Conservation (phyloP, 495 filamentous ascomycete genomes). For the Aspergillus carlsbadensis region DNA sequence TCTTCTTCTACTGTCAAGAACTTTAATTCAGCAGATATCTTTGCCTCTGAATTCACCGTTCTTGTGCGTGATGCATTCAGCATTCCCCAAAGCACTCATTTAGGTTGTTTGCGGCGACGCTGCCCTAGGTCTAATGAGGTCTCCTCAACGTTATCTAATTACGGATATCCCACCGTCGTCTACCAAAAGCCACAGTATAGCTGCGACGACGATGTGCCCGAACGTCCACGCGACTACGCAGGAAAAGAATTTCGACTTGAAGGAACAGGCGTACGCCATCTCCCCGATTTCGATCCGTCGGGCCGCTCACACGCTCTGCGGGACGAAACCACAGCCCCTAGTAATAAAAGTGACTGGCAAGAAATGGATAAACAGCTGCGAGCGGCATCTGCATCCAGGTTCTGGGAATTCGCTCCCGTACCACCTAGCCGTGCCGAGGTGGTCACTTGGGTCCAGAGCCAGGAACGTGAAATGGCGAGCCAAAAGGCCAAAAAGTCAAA, state of each 20-base stretch:
- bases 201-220: constrained; percentile 81
- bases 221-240: constrained; percentile 77
- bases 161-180: constrained; percentile 54
- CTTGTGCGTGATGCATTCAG: constrained; percentile 31
- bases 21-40: constrained; percentile 14
- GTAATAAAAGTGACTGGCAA: constrained; percentile 53
- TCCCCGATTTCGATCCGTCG: constrained; percentile 74
- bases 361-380: constrained; percentile 48
- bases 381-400: constrained; percentile 24
- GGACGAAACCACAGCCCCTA: constrained; percentile 43
- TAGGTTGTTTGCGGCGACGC: constrained; percentile 27
- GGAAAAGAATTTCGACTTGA: constrained; percentile 81
- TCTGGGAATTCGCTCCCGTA: constrained; percentile 46
- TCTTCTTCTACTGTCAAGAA: constrained; percentile 25
- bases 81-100: constrained; percentile 18
- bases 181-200: constrained; percentile 90
- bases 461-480: constrained; percentile 19
- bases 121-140: constrained; percentile 33
- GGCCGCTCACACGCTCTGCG: constrained; percentile 54
- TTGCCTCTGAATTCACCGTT: constrained; percentile 24
- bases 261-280: constrained; percentile 70
- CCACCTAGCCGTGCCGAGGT: constrained; percentile 77
- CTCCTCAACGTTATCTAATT: constrained; percentile 27
- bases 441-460: constrained; percentile 59
- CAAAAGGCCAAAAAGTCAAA: constrained; percentile 6